Percentiles rank a stretch among this genome's conserved stretches.
Evolutionary conservation across 176 grass and related monocot species (phyloP).

Genomic region (Carex scoparia): DNA sequence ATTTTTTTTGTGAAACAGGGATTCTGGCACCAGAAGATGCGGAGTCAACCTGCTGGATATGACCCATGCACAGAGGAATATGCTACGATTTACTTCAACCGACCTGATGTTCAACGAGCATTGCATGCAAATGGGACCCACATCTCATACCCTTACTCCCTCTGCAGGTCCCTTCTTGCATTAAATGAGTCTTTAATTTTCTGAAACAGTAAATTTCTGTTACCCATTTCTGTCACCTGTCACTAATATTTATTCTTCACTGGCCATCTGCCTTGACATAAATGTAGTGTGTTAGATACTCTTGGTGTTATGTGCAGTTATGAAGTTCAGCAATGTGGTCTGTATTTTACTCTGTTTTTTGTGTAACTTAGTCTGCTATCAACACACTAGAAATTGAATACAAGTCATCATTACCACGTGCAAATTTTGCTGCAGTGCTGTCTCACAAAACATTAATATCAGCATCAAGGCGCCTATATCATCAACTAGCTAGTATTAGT

Average conservation of each 20-base stretch:
- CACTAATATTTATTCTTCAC: background rate
- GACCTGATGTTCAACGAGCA: constrained; percentile 63
- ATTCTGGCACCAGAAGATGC: constrained; percentile 49
- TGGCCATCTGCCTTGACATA: background rate
- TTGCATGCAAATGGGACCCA: constrained; percentile 68
- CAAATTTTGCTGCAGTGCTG: background rate
- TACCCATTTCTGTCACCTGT: background rate
- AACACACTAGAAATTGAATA: background rate
- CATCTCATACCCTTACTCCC: constrained; percentile 65
- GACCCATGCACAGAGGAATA: constrained; percentile 97
- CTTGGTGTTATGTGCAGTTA: background rate
- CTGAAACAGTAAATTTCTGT: background rate
- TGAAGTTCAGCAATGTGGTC: background rate
- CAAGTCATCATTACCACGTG: background rate
- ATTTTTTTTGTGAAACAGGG: constrained; percentile 31
- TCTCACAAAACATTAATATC: background rate
- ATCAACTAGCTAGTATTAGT: background rate
- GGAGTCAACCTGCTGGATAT: constrained; percentile 56
- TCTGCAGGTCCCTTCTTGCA: constrained; percentile 52
- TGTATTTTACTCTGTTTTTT: background rate
- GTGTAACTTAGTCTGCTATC: background rate
- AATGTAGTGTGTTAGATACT: background rate
- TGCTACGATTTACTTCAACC: constrained; percentile 68
- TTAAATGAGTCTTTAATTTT: background rate
- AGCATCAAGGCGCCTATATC: background rate